Conservation (phyloP, 2,329 filamentous ascomycete species). For the Eutypella sp. region DNA sequence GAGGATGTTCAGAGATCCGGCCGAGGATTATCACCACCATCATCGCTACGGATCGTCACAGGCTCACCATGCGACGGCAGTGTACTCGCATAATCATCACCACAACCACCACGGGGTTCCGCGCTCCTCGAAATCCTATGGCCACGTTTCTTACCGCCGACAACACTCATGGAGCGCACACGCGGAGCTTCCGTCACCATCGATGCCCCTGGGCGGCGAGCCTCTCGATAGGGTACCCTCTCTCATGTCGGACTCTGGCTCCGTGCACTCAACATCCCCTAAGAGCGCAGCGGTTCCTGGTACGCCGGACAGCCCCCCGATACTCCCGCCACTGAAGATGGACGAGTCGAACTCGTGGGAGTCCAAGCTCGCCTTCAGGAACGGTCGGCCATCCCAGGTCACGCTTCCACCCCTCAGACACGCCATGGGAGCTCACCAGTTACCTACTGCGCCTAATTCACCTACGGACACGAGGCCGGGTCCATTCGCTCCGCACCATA, state of each 20-base stretch:
- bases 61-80: slow-evolving; percentile 9
- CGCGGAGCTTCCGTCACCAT: slow-evolving; percentile 27
- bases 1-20: slow-evolving; percentile 26
- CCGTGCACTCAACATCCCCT: slow-evolving; percentile 58
- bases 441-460: slow-evolving; percentile 31
- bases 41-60: slow-evolving; percentile 3
- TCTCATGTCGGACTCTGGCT: slow-evolving; percentile 64
- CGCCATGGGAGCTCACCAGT: slow-evolving; percentile 19
- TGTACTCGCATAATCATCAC: slow-evolving; percentile 16
- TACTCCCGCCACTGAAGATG: slow-evolving; percentile 14
- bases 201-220: slow-evolving; percentile 45
- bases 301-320: slow-evolving; percentile 37
- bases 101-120: slow-evolving; percentile 16
- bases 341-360: slow-evolving; percentile 8
- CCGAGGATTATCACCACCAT: slow-evolving; percentile 1
- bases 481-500: neutral
- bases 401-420: slow-evolving; percentile 23
- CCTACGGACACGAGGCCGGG: slow-evolving; percentile 13
- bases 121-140: slow-evolving; percentile 9
- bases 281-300: slow-evolving; percentile 30
- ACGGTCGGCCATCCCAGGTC: neutral
- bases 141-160: slow-evolving; percentile 5
- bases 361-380: slow-evolving; percentile 2
- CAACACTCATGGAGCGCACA: slow-evolving; percentile 11
- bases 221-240: slow-evolving; percentile 60